Evolutionary conservation across 1,284 basidiomycete genomes (phyloP), one percentile per base, ranked within the genome.

Genomic region (Mycosarcoma mackinlayi): DNA sequence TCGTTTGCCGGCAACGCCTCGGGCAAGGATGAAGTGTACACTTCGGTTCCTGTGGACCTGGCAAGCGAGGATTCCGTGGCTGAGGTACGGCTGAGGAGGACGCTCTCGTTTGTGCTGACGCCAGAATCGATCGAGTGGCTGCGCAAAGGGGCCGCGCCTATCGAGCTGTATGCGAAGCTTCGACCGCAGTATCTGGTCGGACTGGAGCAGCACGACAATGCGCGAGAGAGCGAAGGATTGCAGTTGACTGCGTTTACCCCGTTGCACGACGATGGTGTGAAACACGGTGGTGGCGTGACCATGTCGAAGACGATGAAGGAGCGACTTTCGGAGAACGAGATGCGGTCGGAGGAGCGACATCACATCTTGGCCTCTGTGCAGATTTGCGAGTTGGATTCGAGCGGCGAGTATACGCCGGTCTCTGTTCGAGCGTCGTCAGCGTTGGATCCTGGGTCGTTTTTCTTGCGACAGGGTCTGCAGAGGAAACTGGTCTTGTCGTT

Each of bases 401-500:
- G 91, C 64, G 95, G 95, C 27, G 87, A 90, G 53, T 98, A 97
- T 82, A 83, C 85, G 30, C 90, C 93, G 4, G 91, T 94, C 0
- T 89, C 91, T 9, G 93, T 97, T 1, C 84, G 92, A 38, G 89
- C 91, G 4, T 87, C 89, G 60, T 88, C 90, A n/a, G 84, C 85
- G 53, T 85, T 93, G 33, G 93, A 95, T 81, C 89, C 91, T 7
- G 93, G 94, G 9, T 88, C 89, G 42, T 95, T 97, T 82, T 89
- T 89, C 67, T 86, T 98, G 16, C 92, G 93, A 74, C 96, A 98
- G 84, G 95, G 95, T 8, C 84, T 98, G 21, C 95, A 98, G 81
- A 87, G 96, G 23, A 89, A 92, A 21, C 83, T 98, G 48, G 84
- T 88, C 27, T 83, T 98, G 49, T 87, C 87, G 1, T 84, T 98